phyloP scores from a whole-genome alignment of 805 yeast genomes.

The Ogataea wickerhamii region DNA sequence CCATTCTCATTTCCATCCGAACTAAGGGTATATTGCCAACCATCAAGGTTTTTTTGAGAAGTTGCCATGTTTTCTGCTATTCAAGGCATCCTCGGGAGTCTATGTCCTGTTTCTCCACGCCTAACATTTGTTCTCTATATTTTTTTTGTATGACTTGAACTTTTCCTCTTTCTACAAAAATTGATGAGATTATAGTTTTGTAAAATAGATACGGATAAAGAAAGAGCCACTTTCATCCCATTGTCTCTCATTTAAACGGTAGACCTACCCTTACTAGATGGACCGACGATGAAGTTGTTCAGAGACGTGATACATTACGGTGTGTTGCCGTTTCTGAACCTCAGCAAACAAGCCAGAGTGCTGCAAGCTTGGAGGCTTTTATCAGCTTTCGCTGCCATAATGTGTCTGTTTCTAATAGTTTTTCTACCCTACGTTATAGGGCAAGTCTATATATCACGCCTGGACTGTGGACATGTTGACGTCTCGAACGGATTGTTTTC shows the following conservation, averaged over 20 bases:
- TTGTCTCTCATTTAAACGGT: no score
- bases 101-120: no score
- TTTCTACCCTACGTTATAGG: constrained; percentile 9
- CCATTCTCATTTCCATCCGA: constrained; percentile 6
- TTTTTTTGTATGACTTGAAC: no score
- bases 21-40: constrained; percentile 34
- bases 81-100: no score
- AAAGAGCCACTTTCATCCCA: no score
- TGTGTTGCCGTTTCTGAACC: constrained; percentile 25
- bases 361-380: constrained; percentile 20
- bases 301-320: neutral
- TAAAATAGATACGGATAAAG: no score
- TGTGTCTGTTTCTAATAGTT: constrained; percentile 9
- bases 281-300: neutral
- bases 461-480: constrained; percentile 51
- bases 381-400: constrained; percentile 7
- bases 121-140: no score
- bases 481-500: constrained; percentile 52
- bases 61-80: no score
- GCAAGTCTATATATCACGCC: constrained; percentile 28
- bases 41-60: constrained; percentile 27
- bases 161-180: no score
- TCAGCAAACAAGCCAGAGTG: constrained; percentile 24
- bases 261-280: no score
- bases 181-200: no score